Conservation (phyloP, 73 alveolate genomes). For the Urostyla sp. region DNA sequence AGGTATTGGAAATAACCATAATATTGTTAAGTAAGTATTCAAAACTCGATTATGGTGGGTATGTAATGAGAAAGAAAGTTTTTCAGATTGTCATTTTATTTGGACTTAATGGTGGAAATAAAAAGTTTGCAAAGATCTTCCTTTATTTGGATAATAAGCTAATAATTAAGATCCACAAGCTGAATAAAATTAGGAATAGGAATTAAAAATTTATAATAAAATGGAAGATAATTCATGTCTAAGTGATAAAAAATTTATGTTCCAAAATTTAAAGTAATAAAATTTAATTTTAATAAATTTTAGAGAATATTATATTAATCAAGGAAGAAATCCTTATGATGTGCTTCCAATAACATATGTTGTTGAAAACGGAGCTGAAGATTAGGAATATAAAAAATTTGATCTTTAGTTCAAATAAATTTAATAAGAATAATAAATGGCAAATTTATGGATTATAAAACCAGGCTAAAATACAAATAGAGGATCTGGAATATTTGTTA, state of each 20-base stretch:
- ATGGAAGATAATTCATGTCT: constrained; percentile 28
- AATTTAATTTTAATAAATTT: constrained; percentile 63
- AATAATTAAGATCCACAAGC: constrained; percentile 17
- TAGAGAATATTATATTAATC: constrained; percentile 36
- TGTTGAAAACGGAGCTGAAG: constrained; percentile 43
- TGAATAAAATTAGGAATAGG: background rate
- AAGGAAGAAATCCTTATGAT: constrained; percentile 46
- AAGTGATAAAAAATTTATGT: constrained; percentile 58
- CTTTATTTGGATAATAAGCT: constrained; percentile 2
- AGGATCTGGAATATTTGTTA: constrained; percentile 36
- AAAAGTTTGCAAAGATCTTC: constrained; percentile 15
- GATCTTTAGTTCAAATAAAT: constrained; percentile 4
- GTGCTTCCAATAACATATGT: constrained; percentile 64
- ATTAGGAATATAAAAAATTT: constrained; percentile 54
- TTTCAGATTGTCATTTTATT: constrained; percentile 9
- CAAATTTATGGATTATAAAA: constrained; percentile 41
- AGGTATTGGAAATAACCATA: constrained; percentile 43
- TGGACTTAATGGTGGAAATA: constrained; percentile 62
- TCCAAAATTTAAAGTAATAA: constrained; percentile 48
- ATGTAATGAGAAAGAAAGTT: constrained; percentile 6
- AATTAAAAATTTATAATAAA: constrained; percentile 23
- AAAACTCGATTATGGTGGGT: constrained; percentile 51
- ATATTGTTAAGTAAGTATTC: constrained; percentile 28
- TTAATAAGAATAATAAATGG: background rate
- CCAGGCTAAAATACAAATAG: constrained; percentile 52